These are phyloP conservation scores for Acacia crassicarpa DNA, from an alignment of 306 rosid genomes.

Conservation along the genomic window DNA sequence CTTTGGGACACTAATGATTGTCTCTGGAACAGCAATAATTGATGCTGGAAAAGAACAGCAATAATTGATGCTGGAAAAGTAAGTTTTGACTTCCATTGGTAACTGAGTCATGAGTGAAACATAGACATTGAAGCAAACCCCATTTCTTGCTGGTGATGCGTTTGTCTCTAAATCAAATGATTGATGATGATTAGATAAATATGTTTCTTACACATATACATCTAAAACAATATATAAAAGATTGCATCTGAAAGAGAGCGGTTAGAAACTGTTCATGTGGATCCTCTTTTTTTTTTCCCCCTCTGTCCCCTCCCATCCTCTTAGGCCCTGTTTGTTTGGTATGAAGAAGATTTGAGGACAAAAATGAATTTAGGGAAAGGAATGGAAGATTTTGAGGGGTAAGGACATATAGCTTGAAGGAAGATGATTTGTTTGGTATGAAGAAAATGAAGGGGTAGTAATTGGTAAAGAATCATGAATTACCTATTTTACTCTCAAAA, in stretches of 20 bases:
- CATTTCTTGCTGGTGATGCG: background rate
- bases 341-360: no score
- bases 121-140: background rate
- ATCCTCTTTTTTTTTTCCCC: background rate
- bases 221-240: background rate
- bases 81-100: background rate
- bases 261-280: background rate
- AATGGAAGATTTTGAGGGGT: no score
- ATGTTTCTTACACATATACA: background rate
- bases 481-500: no score
- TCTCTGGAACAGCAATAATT: constrained; percentile 32
- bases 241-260: background rate
- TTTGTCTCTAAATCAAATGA: constrained; percentile 12
- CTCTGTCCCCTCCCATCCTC: no score
- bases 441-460: no score
- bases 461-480: no score
- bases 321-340: no score
- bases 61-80: constrained; percentile 31
- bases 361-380: no score
- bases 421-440: no score
- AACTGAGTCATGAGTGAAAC: constrained; percentile 18
- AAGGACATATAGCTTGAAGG: no score
- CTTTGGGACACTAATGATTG: constrained; percentile 22
- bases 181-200: constrained; percentile 5
- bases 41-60: constrained; percentile 23